A percentile compares a stretch with the other conserved stretches of the same genome.
Evolutionary conservation across 148 eudicot species (phyloP).

Genomic region (Euryodendron excelsum): DNA sequence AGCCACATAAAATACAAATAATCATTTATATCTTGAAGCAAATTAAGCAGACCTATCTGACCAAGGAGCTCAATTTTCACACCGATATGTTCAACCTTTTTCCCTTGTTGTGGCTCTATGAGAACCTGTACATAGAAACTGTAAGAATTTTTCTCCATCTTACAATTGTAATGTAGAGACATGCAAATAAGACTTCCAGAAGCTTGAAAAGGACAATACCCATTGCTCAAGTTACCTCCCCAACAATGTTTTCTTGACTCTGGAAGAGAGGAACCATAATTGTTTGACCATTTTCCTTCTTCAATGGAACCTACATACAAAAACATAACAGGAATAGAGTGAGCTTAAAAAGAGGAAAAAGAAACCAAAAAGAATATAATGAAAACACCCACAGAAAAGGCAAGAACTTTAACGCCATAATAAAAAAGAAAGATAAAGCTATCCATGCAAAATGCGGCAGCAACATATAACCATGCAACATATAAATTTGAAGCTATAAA

Average conservation of each 20-base stretch:
- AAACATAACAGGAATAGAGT: neutral
- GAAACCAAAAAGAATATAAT: neutral
- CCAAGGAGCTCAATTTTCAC: conserved; percentile 66
- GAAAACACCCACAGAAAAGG: neutral
- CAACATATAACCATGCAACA: neutral
- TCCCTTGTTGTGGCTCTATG: conserved; percentile 56
- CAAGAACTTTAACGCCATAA: neutral
- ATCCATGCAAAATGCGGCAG: too few species aligned
- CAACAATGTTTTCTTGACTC: conserved; percentile 54
- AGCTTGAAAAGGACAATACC: neutral
- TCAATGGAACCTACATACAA: conserved; percentile 28
- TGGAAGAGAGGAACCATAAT: conserved; percentile 54
- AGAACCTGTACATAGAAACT: conserved; percentile 31
- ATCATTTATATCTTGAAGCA: neutral
- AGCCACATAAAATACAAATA: neutral
- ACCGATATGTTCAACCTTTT: conserved; percentile 60
- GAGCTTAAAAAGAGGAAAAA: neutral
- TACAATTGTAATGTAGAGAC: neutral
- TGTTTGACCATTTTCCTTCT: conserved; percentile 62
- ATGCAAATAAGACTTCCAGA: neutral
- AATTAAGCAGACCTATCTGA: conserved; percentile 43
- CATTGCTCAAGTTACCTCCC: conserved; percentile 35
- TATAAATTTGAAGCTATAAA: too few species aligned
- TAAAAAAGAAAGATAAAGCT: neutral
- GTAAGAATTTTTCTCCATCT: neutral